phyloP scores from a whole-genome alignment of 169 alveolate species.

The Perkinsus chesapeaki region DNA sequence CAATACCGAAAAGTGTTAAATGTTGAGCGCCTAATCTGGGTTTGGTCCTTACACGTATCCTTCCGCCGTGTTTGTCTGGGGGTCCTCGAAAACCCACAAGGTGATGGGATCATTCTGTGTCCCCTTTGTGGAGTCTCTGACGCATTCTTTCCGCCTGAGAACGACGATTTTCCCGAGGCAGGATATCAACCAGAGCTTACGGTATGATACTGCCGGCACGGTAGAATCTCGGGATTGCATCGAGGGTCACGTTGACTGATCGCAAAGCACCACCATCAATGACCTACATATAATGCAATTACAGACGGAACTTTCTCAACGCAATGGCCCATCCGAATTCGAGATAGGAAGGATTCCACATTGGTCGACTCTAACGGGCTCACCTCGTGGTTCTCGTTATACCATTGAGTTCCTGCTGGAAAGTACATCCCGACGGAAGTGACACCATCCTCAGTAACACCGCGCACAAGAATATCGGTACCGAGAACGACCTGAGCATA shows the following conservation, averaged over 20 bases:
- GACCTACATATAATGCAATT: neutral
- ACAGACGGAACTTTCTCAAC: neutral
- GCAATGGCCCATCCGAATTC: neutral
- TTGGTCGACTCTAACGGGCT: too few species aligned
- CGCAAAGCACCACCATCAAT: neutral
- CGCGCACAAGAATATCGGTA: neutral
- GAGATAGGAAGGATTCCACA: too few species aligned
- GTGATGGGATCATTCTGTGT: neutral
- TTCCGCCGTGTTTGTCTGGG: neutral
- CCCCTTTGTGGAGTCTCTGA: neutral
- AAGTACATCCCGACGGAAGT: neutral
- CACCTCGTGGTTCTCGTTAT: neutral
- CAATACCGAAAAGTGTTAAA: neutral
- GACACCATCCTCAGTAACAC: neutral
- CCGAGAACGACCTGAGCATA: neutral
- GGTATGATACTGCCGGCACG: neutral
- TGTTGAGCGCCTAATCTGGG: neutral
- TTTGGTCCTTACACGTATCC: neutral
- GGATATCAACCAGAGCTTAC: neutral
- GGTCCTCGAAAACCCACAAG: neutral
- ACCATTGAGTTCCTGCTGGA: neutral
- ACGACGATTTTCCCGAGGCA: neutral
- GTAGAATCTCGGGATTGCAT: neutral
- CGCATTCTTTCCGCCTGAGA: neutral
- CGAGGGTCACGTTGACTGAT: neutral